Conservation (phyloP, 2,329 filamentous ascomycete species). For the Hypoxylon sp. region DNA sequence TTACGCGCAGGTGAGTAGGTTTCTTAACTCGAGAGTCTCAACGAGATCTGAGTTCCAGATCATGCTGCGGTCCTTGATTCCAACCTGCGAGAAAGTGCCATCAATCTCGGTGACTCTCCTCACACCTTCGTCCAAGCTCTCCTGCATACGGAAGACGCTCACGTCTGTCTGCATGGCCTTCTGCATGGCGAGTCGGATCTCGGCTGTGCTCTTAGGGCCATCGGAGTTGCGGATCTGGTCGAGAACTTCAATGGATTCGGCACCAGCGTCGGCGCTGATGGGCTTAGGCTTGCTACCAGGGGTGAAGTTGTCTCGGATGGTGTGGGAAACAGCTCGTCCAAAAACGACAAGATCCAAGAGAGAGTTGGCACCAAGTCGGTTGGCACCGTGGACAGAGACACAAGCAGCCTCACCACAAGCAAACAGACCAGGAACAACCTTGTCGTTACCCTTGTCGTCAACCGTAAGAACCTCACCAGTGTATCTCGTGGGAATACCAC, state of each 20-base stretch:
- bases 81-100: slow-evolving; percentile 82
- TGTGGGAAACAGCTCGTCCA: slow-evolving; percentile 96
- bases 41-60: slow-evolving; percentile 99
- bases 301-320: slow-evolving; percentile 93
- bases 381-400: slow-evolving; percentile 97
- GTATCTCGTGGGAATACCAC: slow-evolving; percentile 97
- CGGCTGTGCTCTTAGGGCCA: slow-evolving; percentile 88
- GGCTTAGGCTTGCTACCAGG: slow-evolving; percentile 86
- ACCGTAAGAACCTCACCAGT: slow-evolving; percentile 95
- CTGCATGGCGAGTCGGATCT: slow-evolving; percentile 93
- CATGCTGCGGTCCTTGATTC: slow-evolving; percentile 99
- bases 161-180: slow-evolving; percentile 99
- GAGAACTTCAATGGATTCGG: slow-evolving; percentile 86
- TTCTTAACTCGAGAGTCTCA: slow-evolving; percentile 95
- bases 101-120: slow-evolving; percentile 89
- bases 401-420: slow-evolving; percentile 98
- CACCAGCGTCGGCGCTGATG: slow-evolving; percentile 86
- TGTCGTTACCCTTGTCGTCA: slow-evolving; percentile 87
- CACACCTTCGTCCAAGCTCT: slow-evolving; percentile 94
- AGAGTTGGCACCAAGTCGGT: slow-evolving; percentile 97
- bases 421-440: slow-evolving; percentile 94
- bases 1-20: slow-evolving; percentile 96
- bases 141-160: slow-evolving; percentile 94
- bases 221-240: slow-evolving; percentile 88
- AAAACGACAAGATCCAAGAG: slow-evolving; percentile 98